Evolutionary conservation across 2,329 filamentous ascomycete genomes (phyloP).

Genomic region (Fusarium avenaceum): DNA sequence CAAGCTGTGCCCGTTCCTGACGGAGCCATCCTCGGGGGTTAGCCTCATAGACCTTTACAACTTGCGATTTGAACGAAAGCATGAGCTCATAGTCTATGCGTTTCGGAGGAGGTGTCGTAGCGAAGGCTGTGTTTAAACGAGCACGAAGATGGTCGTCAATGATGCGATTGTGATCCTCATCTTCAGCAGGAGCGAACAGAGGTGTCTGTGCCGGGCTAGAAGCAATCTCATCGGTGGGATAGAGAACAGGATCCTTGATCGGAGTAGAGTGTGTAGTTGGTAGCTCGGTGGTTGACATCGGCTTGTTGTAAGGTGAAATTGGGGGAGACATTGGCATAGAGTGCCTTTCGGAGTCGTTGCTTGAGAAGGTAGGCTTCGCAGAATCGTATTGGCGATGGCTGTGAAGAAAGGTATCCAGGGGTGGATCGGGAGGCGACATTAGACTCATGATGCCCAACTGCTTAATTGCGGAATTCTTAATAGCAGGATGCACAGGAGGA

Average conservation of each 20-base stretch:
- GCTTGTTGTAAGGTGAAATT: constrained; percentile 64
- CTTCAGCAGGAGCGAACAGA: constrained; percentile 62
- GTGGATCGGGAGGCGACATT: constrained; percentile 73
- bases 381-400: constrained; percentile 23
- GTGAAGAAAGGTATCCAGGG: constrained; percentile 66
- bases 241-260: constrained; percentile 70
- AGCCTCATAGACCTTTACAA: constrained; percentile 61
- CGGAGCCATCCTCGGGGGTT: constrained; percentile 64
- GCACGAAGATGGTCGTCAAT: constrained; percentile 65
- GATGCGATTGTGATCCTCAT: constrained; percentile 60
- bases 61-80: constrained; percentile 66
- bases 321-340: constrained; percentile 68
- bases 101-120: constrained; percentile 61
- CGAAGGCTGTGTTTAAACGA: constrained; percentile 60
- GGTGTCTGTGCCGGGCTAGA: constrained; percentile 61
- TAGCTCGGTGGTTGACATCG: constrained; percentile 53
- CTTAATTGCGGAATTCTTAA: constrained; percentile 36
- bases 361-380: constrained; percentile 35
- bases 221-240: constrained; percentile 60
- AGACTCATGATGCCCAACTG: constrained; percentile 67
- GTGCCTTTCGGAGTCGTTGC: constrained; percentile 52
- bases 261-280: constrained; percentile 50
- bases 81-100: constrained; percentile 67
- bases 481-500: constrained; percentile 47
- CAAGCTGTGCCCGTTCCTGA: constrained; percentile 64